Evolutionary conservation across 305 asterid genomes (phyloP).

Genomic region (Fraxinus latifolia): DNA sequence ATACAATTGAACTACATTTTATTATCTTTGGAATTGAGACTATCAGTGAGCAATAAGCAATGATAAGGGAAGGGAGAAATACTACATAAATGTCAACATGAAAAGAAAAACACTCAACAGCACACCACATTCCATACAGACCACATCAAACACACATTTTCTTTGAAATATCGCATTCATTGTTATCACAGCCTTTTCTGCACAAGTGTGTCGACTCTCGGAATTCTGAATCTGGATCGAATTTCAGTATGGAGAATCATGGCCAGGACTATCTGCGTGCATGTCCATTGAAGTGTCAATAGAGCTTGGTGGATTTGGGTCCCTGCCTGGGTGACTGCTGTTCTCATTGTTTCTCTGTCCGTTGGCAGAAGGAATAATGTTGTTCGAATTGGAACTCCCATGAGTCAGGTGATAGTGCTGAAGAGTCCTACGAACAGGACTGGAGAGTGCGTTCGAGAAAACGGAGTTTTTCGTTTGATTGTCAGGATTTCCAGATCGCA

Average conservation of each 20-base stretch:
- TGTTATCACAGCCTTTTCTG: neutral
- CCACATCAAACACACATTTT: neutral
- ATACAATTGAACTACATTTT: neutral
- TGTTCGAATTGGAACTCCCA: constrained; percentile 29
- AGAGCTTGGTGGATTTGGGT: constrained; percentile 43
- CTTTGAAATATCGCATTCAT: neutral
- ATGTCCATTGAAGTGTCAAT: constrained; percentile 53
- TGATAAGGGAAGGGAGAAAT: neutral
- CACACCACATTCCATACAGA: constrained; percentile 5
- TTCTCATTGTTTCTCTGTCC: constrained; percentile 26
- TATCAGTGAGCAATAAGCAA: neutral
- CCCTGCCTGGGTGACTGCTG: constrained; percentile 28
- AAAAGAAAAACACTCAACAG: neutral
- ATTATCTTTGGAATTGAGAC: neutral
- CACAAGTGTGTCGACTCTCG: neutral
- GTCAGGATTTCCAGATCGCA: constrained; percentile 28
- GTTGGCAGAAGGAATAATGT: neutral
- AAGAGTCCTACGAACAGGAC: constrained; percentile 64
- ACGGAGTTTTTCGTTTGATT: constrained; percentile 24
- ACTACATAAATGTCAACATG: neutral
- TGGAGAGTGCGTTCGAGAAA: constrained; percentile 70
- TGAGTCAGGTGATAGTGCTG: constrained; percentile 65
- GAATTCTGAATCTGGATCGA: neutral
- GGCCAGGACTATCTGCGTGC: constrained; percentile 62
- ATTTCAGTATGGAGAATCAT: constrained; percentile 43